phyloP scores from a whole-genome alignment of 139 green algal genomes.

The Picochlorum sp. region DNA sequence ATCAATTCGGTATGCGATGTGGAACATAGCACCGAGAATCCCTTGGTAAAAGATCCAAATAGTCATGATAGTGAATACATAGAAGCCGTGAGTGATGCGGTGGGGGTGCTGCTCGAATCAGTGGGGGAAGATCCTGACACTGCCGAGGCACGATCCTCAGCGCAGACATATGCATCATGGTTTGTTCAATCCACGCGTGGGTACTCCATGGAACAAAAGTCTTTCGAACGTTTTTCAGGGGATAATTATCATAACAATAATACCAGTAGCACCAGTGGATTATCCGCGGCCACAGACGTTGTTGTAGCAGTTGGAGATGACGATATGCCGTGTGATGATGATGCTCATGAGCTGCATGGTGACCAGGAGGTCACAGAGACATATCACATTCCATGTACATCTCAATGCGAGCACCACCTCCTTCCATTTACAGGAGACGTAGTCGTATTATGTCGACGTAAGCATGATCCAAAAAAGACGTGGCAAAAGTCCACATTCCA shows the following conservation, averaged over 20 bases:
- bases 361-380: slow-evolving; percentile 5
- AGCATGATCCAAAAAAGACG: too few species aligned
- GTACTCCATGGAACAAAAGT: slow-evolving; percentile 33
- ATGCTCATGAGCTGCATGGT: not conserved
- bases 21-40: too few species aligned
- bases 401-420: slow-evolving; percentile 96
- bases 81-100: slow-evolving; percentile 8
- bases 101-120: slow-evolving; percentile 22
- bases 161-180: slow-evolving; percentile 42
- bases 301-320: slow-evolving; percentile 15
- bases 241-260: too few species aligned
- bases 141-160: slow-evolving; percentile 26
- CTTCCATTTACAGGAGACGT: slow-evolving; percentile 86
- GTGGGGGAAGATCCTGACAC: slow-evolving; percentile 33
- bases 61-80: too few species aligned
- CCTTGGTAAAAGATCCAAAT: too few species aligned
- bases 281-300: not conserved
- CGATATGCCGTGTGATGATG: not conserved
- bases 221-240: too few species aligned
- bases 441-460: slow-evolving; percentile 20
- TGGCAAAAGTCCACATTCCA: too few species aligned
- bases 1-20: too few species aligned
- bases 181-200: slow-evolving; percentile 56
- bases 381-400: slow-evolving; percentile 30
- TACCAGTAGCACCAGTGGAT: not conserved